These are phyloP conservation scores for Helenozyma baotianmanensis DNA, from an alignment of 805 yeast species.

Conservation along the genomic window DNA sequence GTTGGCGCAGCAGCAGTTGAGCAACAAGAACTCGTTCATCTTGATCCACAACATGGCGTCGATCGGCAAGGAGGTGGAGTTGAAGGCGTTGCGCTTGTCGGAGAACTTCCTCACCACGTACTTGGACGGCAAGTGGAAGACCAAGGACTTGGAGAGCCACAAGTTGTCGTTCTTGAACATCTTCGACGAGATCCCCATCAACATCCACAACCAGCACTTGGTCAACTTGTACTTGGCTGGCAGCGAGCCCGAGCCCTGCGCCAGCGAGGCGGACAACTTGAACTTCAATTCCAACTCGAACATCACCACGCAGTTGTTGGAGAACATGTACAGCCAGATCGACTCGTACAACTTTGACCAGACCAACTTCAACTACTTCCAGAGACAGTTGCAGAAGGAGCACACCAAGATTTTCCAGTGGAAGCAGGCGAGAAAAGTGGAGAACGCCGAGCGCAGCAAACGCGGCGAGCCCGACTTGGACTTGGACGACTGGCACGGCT, in stretches of 20 bases:
- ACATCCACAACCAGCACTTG: constrained; percentile 64
- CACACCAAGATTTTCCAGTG: constrained; percentile 65
- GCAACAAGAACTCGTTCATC: constrained; percentile 52
- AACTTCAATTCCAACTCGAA: constrained; percentile 41
- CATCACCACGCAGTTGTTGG: constrained; percentile 48
- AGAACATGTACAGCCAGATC: constrained; percentile 60
- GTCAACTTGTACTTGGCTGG: constrained; percentile 49
- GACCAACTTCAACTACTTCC: constrained; percentile 76
- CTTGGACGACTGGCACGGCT: constrained; percentile 61
- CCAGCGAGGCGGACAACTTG: constrained; percentile 32
- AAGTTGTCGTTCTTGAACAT: constrained; percentile 61
- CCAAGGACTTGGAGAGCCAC: constrained; percentile 56
- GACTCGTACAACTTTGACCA: constrained; percentile 76
- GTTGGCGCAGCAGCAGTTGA: constrained; percentile 59
- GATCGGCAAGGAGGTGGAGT: constrained; percentile 57
- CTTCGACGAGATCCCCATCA: constrained; percentile 66
- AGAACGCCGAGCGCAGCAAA: constrained; percentile 57
- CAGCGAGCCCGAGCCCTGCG: constrained; percentile 12
- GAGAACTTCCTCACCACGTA: constrained; percentile 53
- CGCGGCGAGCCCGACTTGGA: constrained; percentile 51
- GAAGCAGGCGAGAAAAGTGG: constrained; percentile 65
- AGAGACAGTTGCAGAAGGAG: constrained; percentile 70
- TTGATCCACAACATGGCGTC: constrained; percentile 68
- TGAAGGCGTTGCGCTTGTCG: constrained; percentile 68
- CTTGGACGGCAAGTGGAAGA: constrained; percentile 58